A percentile compares a stretch with the other conserved stretches of the same genome.
Evolutionary conservation across 164 flowering plant species (phyloP).

Genomic region (Protea cynaroides): DNA sequence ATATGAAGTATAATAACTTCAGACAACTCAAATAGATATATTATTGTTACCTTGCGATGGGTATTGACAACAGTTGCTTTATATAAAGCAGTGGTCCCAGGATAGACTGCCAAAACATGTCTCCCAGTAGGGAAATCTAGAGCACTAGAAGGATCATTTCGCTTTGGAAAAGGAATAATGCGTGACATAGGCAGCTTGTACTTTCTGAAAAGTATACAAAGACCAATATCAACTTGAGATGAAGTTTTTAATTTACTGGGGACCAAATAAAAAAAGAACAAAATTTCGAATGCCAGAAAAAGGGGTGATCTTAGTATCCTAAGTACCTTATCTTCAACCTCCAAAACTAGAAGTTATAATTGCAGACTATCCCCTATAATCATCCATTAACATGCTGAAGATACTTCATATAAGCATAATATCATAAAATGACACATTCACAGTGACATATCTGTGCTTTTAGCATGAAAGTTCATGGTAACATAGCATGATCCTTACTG

Average conservation of each 20-base stretch:
- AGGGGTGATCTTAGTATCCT: too few species aligned
- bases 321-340: too few species aligned
- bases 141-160: slow-evolving; percentile 57
- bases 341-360: too few species aligned
- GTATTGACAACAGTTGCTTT: slow-evolving; percentile 88
- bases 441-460: too few species aligned
- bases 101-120: slow-evolving; percentile 95
- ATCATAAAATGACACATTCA: too few species aligned
- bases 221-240: not conserved
- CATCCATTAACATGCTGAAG: too few species aligned
- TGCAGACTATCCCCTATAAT: too few species aligned
- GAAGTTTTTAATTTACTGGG: not conserved
- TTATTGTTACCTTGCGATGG: slow-evolving; percentile 60
- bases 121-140: slow-evolving; percentile 71
- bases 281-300: too few species aligned
- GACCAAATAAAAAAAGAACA: not conserved
- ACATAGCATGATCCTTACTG: too few species aligned
- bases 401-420: too few species aligned
- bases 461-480: too few species aligned
- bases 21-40: not conserved
- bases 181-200: slow-evolving; percentile 78
- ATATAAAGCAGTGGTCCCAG: slow-evolving; percentile 86
- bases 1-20: not conserved
- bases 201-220: slow-evolving; percentile 39
- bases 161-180: slow-evolving; percentile 81